Conservation (phyloP, 345 rosid genomes). For the Viola odorata region DNA sequence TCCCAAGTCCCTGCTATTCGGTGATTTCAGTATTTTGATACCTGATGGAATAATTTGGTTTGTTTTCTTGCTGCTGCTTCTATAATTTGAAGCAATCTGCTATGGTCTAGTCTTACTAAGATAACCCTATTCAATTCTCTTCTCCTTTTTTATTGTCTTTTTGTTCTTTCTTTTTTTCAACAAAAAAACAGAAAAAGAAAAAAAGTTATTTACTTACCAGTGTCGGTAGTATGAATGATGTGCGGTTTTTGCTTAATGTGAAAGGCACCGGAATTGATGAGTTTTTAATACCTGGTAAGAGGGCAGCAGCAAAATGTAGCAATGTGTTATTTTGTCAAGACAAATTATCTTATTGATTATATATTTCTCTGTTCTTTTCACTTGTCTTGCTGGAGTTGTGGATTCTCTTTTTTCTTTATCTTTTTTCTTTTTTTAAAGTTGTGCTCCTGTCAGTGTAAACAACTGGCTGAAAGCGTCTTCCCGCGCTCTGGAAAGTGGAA, state of each 20-base stretch:
- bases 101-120: constrained; percentile 17
- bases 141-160: not conserved
- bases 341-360: not conserved
- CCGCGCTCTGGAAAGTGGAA: too few species aligned
- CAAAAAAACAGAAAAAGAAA: constrained; percentile 9
- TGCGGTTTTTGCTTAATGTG: constrained; percentile 20
- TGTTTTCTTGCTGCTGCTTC: constrained; percentile 16
- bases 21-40: constrained; percentile 4
- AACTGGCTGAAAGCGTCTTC: too few species aligned
- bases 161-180: not conserved
- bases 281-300: not conserved
- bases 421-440: too few species aligned
- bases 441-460: too few species aligned
- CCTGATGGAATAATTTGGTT: constrained; percentile 23
- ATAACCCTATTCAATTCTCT: constrained; percentile 16
- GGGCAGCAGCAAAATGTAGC: constrained; percentile 7
- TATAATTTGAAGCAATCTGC: constrained; percentile 1
- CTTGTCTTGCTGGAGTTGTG: too few species aligned
- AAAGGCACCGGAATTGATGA: constrained; percentile 14
- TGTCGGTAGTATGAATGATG: not conserved
- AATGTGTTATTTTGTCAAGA: not conserved
- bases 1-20: not conserved
- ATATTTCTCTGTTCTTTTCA: too few species aligned
- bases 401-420: too few species aligned
- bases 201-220: too few species aligned